Percentiles rank a stretch among this genome's conserved stretches.
Evolutionary conservation across 108 stramenopile genomes (phyloP).

Genomic region (Skeletonema costatum): DNA sequence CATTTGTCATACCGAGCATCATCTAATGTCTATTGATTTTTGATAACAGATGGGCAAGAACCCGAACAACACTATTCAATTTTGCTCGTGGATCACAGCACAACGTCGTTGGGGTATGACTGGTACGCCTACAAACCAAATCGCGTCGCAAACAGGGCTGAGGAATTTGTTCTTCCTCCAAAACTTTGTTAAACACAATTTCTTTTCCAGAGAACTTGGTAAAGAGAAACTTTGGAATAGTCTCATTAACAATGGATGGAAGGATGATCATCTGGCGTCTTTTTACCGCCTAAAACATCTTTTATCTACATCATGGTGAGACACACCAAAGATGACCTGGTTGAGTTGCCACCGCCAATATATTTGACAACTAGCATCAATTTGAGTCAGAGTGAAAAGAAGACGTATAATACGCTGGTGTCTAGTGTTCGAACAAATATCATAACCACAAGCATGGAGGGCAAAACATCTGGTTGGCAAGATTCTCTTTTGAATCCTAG

Average conservation of each 20-base stretch:
- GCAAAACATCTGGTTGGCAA: slow-evolving; percentile 76
- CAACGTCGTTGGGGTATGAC: slow-evolving; percentile 84
- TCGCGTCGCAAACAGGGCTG: slow-evolving; percentile 48
- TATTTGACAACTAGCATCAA: slow-evolving; percentile 37
- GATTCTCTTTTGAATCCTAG: slow-evolving; percentile 80
- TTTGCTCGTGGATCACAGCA: slow-evolving; percentile 78
- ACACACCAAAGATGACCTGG: slow-evolving; percentile 78
- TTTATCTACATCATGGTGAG: slow-evolving; percentile 77
- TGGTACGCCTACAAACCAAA: slow-evolving; percentile 84
- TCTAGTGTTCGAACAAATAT: slow-evolving; percentile 72
- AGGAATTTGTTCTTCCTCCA: slow-evolving; percentile 59
- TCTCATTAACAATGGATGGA: slow-evolving; percentile 60
- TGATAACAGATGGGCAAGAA: slow-evolving; percentile 59
- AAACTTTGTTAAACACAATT: slow-evolving; percentile 74
- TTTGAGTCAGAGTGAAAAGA: slow-evolving; percentile 66
- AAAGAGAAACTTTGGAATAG: slow-evolving; percentile 64
- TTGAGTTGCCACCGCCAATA: slow-evolving; percentile 61
- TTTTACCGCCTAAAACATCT: slow-evolving; percentile 71
- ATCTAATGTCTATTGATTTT: neutral
- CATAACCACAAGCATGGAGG: slow-evolving; percentile 75
- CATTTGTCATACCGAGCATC: neutral
- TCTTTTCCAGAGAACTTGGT: slow-evolving; percentile 55
- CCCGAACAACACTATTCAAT: slow-evolving; percentile 70
- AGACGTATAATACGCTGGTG: slow-evolving; percentile 79
- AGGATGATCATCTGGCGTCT: slow-evolving; percentile 45